Conservation (phyloP, 805 yeast species). For the Saccharomycopsis olivae region DNA sequence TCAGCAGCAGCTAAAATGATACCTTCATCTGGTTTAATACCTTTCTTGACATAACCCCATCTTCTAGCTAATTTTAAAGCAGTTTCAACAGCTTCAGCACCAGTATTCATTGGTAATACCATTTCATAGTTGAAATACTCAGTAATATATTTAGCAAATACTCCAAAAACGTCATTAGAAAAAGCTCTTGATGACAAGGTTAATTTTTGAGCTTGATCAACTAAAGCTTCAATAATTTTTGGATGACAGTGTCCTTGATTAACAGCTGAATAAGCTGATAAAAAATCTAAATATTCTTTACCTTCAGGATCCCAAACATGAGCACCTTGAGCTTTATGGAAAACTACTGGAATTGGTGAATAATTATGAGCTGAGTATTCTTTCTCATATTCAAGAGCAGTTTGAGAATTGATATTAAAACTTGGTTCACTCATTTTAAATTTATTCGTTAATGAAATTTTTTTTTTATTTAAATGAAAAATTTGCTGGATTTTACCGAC, state of each 20-base stretch:
- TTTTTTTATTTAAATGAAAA: background rate
- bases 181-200: conserved; percentile 91
- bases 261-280: conserved; percentile 93
- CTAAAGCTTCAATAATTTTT: conserved; percentile 70
- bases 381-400: conserved; percentile 59
- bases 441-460: background rate
- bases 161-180: conserved; percentile 79
- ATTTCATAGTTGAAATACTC: conserved; percentile 84
- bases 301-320: conserved; percentile 99
- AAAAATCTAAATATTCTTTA: conserved; percentile 81
- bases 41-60: conserved; percentile 91
- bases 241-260: conserved; percentile 99
- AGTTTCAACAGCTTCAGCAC: conserved; percentile 98
- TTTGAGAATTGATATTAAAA: conserved; percentile 46
- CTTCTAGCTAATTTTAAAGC: conserved; percentile 89
- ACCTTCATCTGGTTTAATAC: conserved; percentile 75
- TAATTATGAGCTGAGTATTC: conserved; percentile 92
- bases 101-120: conserved; percentile 97
- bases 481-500: background rate
- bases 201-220: conserved; percentile 75
- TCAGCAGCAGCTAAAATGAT: conserved; percentile 78
- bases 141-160: conserved; percentile 77
- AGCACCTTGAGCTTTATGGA: conserved; percentile 79
- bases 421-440: conserved; percentile 21
- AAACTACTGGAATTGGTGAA: conserved; percentile 93